Base-by-base conservation (phyloP, 2,329 filamentous ascomycete genomes). In the Shiraia bambusicola region DNA sequence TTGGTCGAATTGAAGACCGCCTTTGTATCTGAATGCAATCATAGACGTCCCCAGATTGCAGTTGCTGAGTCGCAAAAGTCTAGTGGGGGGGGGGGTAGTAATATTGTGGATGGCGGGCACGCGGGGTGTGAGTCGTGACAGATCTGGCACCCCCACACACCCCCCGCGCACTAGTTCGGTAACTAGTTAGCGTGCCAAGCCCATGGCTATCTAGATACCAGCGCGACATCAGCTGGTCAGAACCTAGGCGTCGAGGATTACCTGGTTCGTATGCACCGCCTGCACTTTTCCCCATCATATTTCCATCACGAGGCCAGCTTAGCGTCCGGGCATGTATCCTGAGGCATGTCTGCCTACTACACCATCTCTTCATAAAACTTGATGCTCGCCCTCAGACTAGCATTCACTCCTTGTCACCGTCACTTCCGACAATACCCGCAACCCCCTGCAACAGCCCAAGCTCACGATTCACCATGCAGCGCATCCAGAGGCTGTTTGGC, bases 401-500 rank as follows among this genome's bases (percentile, higher is more conserved):
- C 46, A 16, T 38, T 40, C 45, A 15, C 38, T 51, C 46, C 40
- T 47, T 42, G 34, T 45, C 48, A 28, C 38, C 40, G 10, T 16
- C 33, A 17, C 42, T 49, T 43, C 38, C 29, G 42, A 39, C 38
- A 42, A 35, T 32, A 30, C 31, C 38, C 37, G 45, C 42, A 28
- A 30, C 11, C n/a, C 29, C 35, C 32, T 37, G 40, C 11, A 22
- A n/a, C 8, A 19, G 14, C 12, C 29, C 29, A 29, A 49, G 33
- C 31, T 32, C 29, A 15, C 33, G 35, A 13, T 28, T 16, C 28
- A 50, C 26, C 37, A 70, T 71, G 69, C 62, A 70, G 9, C 62
- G 65, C 8, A 50, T 71, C 37, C 59, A 61, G 26, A 40, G 45
- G 12, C 39, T 69, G 11, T 59, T 69, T 36, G 56, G 32, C 17